Conservation (phyloP, 129 eudicot species). For the Rutidosis leptorrhynchoides region DNA sequence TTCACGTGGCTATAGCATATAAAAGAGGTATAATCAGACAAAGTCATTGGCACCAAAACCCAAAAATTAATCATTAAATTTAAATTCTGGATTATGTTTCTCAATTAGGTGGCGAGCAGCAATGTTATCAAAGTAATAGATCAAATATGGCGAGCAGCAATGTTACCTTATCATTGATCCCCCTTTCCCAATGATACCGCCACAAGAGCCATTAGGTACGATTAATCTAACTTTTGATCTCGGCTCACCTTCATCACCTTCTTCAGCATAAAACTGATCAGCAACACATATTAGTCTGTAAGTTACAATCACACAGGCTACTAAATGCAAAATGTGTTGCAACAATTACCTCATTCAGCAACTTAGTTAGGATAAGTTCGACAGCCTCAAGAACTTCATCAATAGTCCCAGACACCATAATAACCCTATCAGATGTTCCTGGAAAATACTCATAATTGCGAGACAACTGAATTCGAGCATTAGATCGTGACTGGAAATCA, state of each 20-base stretch:
- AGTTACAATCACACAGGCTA: not conserved
- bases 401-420: conserved; percentile 83
- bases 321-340: not conserved
- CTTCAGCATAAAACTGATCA: conserved; percentile 68
- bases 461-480: conserved; percentile 93
- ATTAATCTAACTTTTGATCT: conserved; percentile 73
- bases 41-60: conserved; percentile 4
- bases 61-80: not conserved
- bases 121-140: conserved; percentile 4
- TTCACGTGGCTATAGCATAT: not conserved
- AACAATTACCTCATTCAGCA: conserved; percentile 71
- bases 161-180: conserved; percentile 89
- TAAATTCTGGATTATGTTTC: conserved; percentile 7
- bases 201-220: conserved; percentile 91
- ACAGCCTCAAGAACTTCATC: conserved; percentile 76
- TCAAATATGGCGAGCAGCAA: not conserved
- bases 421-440: conserved; percentile 85
- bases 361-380: conserved; percentile 70
- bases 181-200: conserved; percentile 94
- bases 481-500: conserved; percentile 84
- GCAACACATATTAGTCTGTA: not conserved
- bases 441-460: conserved; percentile 92
- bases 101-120: not conserved
- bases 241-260: conserved; percentile 68
- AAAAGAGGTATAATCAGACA: not conserved